These are phyloP conservation scores for Penicillium simplicissimum DNA, from an alignment of 495 filamentous ascomycete species.

Conservation along the genomic window DNA sequence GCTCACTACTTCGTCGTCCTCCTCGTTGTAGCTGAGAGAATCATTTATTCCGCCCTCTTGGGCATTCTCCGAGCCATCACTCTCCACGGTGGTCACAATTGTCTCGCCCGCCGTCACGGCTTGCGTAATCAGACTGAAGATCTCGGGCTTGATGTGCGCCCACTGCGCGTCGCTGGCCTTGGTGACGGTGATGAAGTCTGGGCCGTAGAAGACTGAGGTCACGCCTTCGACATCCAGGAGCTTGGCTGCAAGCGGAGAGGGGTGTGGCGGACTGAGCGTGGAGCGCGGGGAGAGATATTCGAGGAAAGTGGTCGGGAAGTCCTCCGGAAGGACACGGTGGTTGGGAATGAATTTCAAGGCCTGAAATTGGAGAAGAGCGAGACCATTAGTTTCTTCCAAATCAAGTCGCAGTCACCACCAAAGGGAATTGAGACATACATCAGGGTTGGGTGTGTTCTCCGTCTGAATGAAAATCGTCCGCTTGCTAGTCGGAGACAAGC, in stretches of 20 bases:
- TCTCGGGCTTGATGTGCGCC: constrained; percentile 92
- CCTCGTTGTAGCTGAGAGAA: constrained; percentile 74
- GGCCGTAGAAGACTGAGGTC: constrained; percentile 89
- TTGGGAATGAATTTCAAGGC: constrained; percentile 94
- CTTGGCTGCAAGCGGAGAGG: constrained; percentile 88
- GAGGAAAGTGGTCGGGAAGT: constrained; percentile 71
- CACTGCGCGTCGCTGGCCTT: constrained; percentile 85
- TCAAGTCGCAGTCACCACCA: too few relatives aligned
- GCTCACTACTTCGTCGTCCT: constrained; percentile 87
- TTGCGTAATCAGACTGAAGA: constrained; percentile 94
- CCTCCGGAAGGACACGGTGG: constrained; percentile 72
- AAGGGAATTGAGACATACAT: constrained; percentile 52
- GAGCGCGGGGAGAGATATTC: constrained; percentile 89
- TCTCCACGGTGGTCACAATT: constrained; percentile 73
- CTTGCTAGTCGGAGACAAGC: constrained; percentile 41
- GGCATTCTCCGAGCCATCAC: constrained; percentile 53
- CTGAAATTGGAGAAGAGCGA: constrained; percentile 30
- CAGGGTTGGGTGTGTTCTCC: constrained; percentile 85
- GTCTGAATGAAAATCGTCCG: constrained; percentile 98
- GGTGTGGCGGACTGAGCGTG: constrained; percentile 83
- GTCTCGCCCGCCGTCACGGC: constrained; percentile 77
- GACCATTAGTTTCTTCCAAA: neutral
- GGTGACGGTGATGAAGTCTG: constrained; percentile 95
- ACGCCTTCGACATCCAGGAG: constrained; percentile 91
- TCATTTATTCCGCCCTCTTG: constrained; percentile 57